Evolutionary conservation across 371 early-diverging fungal genomes (phyloP), one percentile per base, ranked within the genome.

Genomic region (Zychaea mexicana): DNA sequence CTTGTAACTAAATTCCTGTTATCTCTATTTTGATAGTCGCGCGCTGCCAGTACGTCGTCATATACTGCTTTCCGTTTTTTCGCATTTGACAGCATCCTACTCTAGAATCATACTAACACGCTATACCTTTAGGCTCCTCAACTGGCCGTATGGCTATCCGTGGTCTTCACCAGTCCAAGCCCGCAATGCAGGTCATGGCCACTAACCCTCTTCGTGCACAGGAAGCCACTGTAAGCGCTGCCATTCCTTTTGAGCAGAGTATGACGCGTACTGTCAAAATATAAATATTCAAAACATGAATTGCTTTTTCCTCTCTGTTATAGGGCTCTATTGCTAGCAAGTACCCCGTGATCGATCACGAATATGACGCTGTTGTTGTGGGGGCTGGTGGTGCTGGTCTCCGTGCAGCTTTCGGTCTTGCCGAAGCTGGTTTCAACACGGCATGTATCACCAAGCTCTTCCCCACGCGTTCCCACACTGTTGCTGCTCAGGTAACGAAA

Each of bases 311-410:
- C 15, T 3, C 42, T 12, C 15, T 42, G n/a, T n/a, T 27, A 27
- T 57, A 87, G 88, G 85, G 81, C 38, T 46, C 84, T 52, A 84
- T 87, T 81, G 78, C 86, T 21, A 81, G 82, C 73, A 86, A 91
- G 67, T 98, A 98, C 85, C 92, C 96, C 19, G 62, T 97, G 72
- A 94, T 98, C 65, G 99, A 98, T 76, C 99, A 98, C 79, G 91
- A 93, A 65, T 98, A 93, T 71, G 99, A 98, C 80, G 98, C 98
- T 38, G 85, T 98, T 42, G 99, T 98, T 57, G 92, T 98, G 59
- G 99, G 99, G 74, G 99, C 98, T 64, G 99, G 99, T 73, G 99
- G 98, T 76, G 96, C 99, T 62, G 98, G 98, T 82, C 92, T 98
- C 45, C 94, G 98, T 69, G 98, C 98, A 46, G 96, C 98, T 59